These are phyloP conservation scores for Tilletia caries DNA, from an alignment of 1,284 basidiomycete genomes.

Conservation along the genomic window DNA sequence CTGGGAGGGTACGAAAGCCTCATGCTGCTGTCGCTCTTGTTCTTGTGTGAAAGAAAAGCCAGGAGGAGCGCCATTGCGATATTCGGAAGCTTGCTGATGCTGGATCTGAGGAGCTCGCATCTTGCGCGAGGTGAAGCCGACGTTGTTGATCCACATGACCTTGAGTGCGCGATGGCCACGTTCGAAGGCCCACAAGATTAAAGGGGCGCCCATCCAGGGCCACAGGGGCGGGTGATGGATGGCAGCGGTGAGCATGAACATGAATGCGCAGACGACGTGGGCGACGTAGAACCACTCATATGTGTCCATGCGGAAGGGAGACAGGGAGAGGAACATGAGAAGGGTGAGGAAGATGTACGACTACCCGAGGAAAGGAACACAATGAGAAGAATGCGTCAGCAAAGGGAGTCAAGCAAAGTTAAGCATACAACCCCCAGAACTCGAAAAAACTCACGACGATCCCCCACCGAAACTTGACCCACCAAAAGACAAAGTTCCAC, in stretches of 20 bases:
- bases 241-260: constrained; percentile 49
- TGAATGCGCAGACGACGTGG: constrained; percentile 61
- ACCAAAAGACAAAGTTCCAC: constrained; percentile 66
- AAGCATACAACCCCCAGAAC: constrained; percentile 3
- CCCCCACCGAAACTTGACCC: constrained; percentile 70
- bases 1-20: too few species aligned
- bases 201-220: constrained; percentile 63
- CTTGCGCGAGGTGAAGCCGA: constrained; percentile 54
- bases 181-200: constrained; percentile 64
- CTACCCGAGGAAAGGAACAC: constrained; percentile 57
- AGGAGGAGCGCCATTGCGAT: not conserved
- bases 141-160: constrained; percentile 65
- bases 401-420: constrained; percentile 15
- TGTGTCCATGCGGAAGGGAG: constrained; percentile 64
- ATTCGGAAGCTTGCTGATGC: too few species aligned
- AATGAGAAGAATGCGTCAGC: too few species aligned
- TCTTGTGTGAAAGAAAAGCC: too few species aligned
- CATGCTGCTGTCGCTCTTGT: not conserved
- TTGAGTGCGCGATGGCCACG: constrained; percentile 61
- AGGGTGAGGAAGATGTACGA: constrained; percentile 70
- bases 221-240: constrained; percentile 59
- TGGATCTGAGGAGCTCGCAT: not conserved
- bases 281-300: constrained; percentile 75
- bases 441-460: constrained; percentile 62
- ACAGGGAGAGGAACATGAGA: constrained; percentile 65